phyloP scores from a whole-genome alignment of 2,329 filamentous ascomycete species.

The Paraphoma chrysanthemicola region DNA sequence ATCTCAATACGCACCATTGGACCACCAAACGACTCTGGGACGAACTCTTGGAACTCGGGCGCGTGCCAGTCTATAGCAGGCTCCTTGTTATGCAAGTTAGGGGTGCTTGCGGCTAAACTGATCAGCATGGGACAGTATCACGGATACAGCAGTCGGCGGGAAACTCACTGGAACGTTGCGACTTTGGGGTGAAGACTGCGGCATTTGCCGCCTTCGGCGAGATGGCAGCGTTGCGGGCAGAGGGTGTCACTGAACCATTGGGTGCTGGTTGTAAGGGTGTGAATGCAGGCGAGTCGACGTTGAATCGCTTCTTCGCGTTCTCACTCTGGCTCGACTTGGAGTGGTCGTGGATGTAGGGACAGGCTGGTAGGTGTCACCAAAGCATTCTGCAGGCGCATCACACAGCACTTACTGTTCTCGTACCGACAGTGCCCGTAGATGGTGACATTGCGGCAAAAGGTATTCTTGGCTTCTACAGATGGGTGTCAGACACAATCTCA shows the following conservation, averaged over 20 bases:
- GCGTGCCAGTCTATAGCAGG: constrained; percentile 56
- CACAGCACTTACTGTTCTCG: constrained; percentile 70
- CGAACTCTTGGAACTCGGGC: constrained; percentile 60
- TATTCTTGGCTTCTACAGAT: constrained; percentile 75
- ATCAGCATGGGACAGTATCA: constrained; percentile 15
- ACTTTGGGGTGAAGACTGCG: constrained; percentile 81
- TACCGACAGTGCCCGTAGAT: constrained; percentile 94
- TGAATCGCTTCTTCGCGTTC: constrained; percentile 75
- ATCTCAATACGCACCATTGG: constrained; percentile 55
- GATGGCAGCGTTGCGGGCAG: constrained; percentile 75
- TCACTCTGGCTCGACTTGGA: constrained; percentile 66
- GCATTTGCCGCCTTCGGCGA: constrained; percentile 91
- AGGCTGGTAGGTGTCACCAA: constrained; percentile 52
- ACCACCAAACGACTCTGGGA: constrained; percentile 62
- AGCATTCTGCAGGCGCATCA: constrained; percentile 7
- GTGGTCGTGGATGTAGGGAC: constrained; percentile 87
- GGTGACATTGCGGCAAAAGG: constrained; percentile 87
- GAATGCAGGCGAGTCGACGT: constrained; percentile 96
- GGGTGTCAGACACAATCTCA: constrained; percentile 22
- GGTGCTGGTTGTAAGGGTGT: constrained; percentile 69
- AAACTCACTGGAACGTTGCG: constrained; percentile 49
- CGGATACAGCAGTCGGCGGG: neutral
- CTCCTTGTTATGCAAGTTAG: constrained; percentile 55
- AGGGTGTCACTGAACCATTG: constrained; percentile 54
- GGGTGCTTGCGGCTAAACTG: constrained; percentile 49